A percentile compares a stretch with the other conserved stretches of the same genome.
Conservation (phyloP, 2,329 filamentous ascomycete species). For the Emergomyces pasteurianus region DNA sequence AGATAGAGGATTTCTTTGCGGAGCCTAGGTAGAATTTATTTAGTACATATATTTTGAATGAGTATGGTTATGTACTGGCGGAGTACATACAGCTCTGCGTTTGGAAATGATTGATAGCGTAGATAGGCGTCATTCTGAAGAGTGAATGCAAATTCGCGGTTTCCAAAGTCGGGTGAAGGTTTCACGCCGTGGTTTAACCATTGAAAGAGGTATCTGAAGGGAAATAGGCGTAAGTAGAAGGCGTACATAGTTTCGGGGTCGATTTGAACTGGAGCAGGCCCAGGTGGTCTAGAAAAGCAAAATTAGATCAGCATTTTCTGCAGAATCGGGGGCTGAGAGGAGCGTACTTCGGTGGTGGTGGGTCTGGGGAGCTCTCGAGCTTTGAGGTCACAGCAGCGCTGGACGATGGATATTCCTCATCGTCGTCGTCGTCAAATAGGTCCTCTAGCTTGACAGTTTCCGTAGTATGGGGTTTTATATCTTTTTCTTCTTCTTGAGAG, state of each 20-base stretch:
- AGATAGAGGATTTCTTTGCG: constrained; percentile 83
- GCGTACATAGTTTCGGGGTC: constrained; percentile 80
- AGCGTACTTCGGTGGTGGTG: constrained; percentile 6
- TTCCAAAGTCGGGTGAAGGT: constrained; percentile 75
- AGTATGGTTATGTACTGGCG: no score
- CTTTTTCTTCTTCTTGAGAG: constrained; percentile 14
- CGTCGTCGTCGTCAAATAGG: constrained; percentile 47
- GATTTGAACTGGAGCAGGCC: constrained; percentile 38
- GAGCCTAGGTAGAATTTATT: constrained; percentile 40
- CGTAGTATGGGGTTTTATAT: constrained; percentile 17
- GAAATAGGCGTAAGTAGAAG: constrained; percentile 93
- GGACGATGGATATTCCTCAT: constrained; percentile 43
- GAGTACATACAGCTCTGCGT: constrained; percentile 46
- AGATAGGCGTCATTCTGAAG: constrained; percentile 86
- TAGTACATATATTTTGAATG: not conserved
- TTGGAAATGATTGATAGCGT: constrained; percentile 72
- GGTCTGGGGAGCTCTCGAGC: constrained; percentile 28
- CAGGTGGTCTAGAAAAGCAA: constrained; percentile 14
- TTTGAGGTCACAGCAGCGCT: constrained; percentile 38
- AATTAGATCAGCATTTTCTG: not conserved
- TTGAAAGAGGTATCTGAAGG: constrained; percentile 88
- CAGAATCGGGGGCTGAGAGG: constrained; percentile 4
- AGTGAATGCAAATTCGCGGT: constrained; percentile 93
- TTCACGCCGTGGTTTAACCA: constrained; percentile 92
- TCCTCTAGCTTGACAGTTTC: constrained; percentile 41